Evolutionary conservation across 169 alveolate species (phyloP).

Genomic region (Eimeria falciformis): DNA sequence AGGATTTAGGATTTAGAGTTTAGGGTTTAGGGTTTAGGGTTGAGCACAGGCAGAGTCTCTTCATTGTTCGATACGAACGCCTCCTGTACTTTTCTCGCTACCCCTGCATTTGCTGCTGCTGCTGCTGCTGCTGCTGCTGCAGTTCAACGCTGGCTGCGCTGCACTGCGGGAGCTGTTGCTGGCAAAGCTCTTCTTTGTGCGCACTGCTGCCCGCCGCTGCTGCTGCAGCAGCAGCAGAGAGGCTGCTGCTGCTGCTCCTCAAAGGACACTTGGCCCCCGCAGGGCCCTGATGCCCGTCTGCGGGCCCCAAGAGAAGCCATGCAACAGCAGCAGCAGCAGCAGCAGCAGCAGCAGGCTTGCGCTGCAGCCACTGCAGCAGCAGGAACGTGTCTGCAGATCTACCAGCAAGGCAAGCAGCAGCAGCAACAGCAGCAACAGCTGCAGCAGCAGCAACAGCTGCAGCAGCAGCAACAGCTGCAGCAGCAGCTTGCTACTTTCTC

Average conservation of each 20-base stretch:
- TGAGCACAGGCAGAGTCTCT: no score
- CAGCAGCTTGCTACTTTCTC: not conserved
- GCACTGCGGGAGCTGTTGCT: slow-evolving; percentile 8
- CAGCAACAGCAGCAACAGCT: not conserved
- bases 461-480: not conserved
- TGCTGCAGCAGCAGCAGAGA: not conserved
- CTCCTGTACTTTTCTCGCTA: not conserved
- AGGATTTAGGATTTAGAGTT: not conserved
- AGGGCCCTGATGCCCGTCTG: not conserved
- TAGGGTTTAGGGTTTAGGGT: slow-evolving; percentile 6
- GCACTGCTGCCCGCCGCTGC: slow-evolving; percentile 10
- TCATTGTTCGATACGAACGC: no score
- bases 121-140: slow-evolving; percentile 38
- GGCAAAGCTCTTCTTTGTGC: slow-evolving; percentile 17
- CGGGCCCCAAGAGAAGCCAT: not conserved
- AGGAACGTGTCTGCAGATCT: not conserved
- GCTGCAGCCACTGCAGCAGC: slow-evolving; percentile 38
- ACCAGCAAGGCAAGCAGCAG: not conserved
- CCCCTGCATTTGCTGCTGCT: slow-evolving; percentile 13
- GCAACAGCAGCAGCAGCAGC: slow-evolving; percentile 22
- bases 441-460: slow-evolving; percentile 10
- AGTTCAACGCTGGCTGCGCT: slow-evolving; percentile 31
- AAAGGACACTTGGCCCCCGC: not conserved
- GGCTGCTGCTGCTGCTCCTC: not conserved
- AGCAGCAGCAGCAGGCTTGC: slow-evolving; percentile 25